Evolutionary conservation across 257 asterid genomes (phyloP).

Genomic region (Striga asiatica): DNA sequence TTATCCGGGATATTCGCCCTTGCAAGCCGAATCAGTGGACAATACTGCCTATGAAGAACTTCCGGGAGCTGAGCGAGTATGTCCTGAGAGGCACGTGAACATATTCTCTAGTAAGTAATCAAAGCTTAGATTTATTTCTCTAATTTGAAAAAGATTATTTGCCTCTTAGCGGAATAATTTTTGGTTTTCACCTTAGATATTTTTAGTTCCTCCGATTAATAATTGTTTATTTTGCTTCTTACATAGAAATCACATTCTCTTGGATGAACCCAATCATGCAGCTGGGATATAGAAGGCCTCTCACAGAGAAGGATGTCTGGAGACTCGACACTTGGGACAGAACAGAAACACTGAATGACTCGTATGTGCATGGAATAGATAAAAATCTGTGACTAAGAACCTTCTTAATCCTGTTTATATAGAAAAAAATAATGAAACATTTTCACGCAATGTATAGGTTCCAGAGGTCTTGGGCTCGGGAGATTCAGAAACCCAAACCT

Average conservation of each 20-base stretch:
- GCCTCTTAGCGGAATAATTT: constrained; percentile 5
- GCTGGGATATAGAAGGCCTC: constrained; percentile 84
- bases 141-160: too few species aligned
- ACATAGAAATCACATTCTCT: constrained; percentile 45
- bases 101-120: constrained; percentile 60
- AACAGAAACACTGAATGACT: constrained; percentile 72
- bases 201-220: constrained; percentile 16
- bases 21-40: constrained; percentile 47
- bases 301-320: constrained; percentile 97
- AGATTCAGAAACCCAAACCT: constrained; percentile 66
- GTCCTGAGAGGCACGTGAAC: constrained; percentile 84
- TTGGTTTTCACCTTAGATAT: not conserved
- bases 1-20: constrained; percentile 69
- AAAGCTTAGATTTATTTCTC: too few species aligned
- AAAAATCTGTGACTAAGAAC: not conserved
- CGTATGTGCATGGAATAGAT: constrained; percentile 31
- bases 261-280: constrained; percentile 87
- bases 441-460: constrained; percentile 36
- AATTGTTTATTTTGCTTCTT: constrained; percentile 11
- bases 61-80: constrained; percentile 72
- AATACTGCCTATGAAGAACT: constrained; percentile 72
- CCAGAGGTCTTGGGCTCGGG: constrained; percentile 78
- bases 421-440: not conserved
- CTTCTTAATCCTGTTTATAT: not conserved
- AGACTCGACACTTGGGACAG: constrained; percentile 86